Percentiles rank a stretch among this genome's conserved stretches.
phyloP scores from a whole-genome alignment of 2,329 filamentous ascomycete genomes.

The Claviceps pusilla region DNA sequence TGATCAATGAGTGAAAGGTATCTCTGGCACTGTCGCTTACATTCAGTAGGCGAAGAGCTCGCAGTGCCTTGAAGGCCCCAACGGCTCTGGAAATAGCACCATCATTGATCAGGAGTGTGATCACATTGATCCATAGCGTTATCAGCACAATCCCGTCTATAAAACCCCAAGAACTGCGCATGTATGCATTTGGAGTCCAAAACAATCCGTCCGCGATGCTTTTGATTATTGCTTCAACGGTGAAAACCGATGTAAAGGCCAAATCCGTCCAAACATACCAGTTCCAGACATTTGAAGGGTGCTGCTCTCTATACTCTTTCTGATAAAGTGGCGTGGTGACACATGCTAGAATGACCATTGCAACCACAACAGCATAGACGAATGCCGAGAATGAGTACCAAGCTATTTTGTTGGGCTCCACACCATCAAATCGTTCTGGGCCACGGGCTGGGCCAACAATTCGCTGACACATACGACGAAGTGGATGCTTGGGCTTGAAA shows the following conservation, averaged over 20 bases:
- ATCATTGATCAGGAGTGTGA: conserved; percentile 66
- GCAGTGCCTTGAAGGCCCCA: conserved; percentile 90
- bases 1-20: conserved; percentile 92
- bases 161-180: conserved; percentile 89
- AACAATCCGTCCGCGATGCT: conserved; percentile 89
- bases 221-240: conserved; percentile 75
- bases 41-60: conserved; percentile 81
- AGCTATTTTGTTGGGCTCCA: conserved; percentile 72
- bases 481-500: conserved; percentile 61
- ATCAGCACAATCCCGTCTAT: conserved; percentile 85
- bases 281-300: conserved; percentile 47
- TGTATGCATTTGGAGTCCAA: conserved; percentile 94
- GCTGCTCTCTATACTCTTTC: conserved; percentile 59
- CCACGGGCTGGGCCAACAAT: conserved; percentile 87
- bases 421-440: conserved; percentile 71
- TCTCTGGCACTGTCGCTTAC: conserved; percentile 91
- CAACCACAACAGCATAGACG: conserved; percentile 84
- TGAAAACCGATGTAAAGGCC: conserved; percentile 77
- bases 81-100: conserved; percentile 78
- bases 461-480: conserved; percentile 72
- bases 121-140: conserved; percentile 89
- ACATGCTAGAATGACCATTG: conserved; percentile 94
- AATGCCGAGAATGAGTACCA: conserved; percentile 93
- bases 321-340: conserved; percentile 91
- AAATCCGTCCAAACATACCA: conserved; percentile 96